phyloP scores from a whole-genome alignment of 2,329 filamentous ascomycete species.

The Aspergillus sp. region DNA sequence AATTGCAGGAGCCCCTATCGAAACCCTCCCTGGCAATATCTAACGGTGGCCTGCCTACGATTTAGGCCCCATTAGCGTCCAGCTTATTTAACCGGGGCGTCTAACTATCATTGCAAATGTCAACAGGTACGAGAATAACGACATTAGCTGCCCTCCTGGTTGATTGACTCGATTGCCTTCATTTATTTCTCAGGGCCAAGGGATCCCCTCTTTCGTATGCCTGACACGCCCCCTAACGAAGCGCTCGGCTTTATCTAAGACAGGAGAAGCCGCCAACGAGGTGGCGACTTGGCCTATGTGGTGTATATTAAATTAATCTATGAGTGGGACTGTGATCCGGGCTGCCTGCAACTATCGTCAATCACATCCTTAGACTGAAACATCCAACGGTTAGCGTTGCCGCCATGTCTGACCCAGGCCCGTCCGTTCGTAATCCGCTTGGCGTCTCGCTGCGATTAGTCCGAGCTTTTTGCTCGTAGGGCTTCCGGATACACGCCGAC shows the following conservation, averaged over 20 bases:
- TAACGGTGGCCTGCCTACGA: background rate
- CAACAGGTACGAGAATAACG: background rate
- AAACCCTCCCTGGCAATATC: background rate
- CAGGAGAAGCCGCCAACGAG: background rate
- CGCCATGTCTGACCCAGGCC: slow-evolving; percentile 1
- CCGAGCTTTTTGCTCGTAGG: slow-evolving; percentile 2
- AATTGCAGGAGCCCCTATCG: background rate
- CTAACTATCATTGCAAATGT: background rate
- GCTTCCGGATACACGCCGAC: background rate
- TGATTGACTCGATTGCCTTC: background rate
- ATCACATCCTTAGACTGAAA: slow-evolving; percentile 9
- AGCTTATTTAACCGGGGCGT: background rate
- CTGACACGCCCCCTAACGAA: background rate
- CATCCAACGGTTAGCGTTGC: background rate
- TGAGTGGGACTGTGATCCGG: slow-evolving; percentile 4
- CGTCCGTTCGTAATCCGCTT: background rate
- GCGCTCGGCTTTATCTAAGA: background rate
- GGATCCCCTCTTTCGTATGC: background rate
- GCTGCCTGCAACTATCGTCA: background rate
- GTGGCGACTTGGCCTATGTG: background rate
- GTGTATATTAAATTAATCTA: slow-evolving; percentile 3
- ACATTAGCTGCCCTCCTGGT: background rate
- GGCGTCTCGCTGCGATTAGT: background rate
- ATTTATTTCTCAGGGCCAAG: background rate
- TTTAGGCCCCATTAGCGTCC: background rate